Conservation (phyloP, 139 green algal genomes). For the Tetraselmis chui region DNA sequence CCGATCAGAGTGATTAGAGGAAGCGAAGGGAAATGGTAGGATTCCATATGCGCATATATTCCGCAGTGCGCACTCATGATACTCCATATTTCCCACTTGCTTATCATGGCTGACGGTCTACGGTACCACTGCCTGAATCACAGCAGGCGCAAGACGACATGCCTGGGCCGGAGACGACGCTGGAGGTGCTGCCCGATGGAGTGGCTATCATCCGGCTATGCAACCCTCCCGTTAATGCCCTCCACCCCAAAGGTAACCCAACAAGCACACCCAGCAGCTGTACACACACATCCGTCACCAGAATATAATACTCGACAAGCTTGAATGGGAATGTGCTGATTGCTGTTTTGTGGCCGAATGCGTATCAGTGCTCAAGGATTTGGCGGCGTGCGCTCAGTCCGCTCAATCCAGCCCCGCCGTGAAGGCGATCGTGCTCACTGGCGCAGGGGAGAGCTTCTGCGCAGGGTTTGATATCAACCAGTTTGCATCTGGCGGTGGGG, state of each 20-base stretch:
- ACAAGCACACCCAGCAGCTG: too few relatives aligned
- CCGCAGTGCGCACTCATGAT: too few relatives aligned
- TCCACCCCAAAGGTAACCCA: constrained; percentile 75
- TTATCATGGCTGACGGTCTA: too few relatives aligned
- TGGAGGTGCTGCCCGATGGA: constrained; percentile 42
- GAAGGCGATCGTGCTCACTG: constrained; percentile 86
- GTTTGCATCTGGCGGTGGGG: constrained; percentile 53
- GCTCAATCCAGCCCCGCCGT: constrained; percentile 64
- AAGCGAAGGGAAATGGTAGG: too few relatives aligned
- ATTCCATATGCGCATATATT: too few relatives aligned
- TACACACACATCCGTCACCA: too few relatives aligned
- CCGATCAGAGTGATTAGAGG: too few relatives aligned
- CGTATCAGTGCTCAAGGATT: neutral
- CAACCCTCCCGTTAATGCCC: constrained; percentile 92
- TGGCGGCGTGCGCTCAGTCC: neutral
- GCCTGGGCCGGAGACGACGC: neutral
- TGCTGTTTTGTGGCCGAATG: neutral
- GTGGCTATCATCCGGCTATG: constrained; percentile 82
- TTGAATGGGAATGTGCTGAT: too few relatives aligned
- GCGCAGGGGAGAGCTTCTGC: constrained; percentile 71
- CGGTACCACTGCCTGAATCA: too few relatives aligned
- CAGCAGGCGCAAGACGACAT: too few relatives aligned
- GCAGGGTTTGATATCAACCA: constrained; percentile 90
- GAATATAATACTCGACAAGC: too few relatives aligned
- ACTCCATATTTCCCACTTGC: too few relatives aligned